A percentile compares a stretch with the other conserved stretches of the same genome.
phyloP scores from a whole-genome alignment of 2,329 filamentous ascomycete genomes.

The Alternaria conjuncta region DNA sequence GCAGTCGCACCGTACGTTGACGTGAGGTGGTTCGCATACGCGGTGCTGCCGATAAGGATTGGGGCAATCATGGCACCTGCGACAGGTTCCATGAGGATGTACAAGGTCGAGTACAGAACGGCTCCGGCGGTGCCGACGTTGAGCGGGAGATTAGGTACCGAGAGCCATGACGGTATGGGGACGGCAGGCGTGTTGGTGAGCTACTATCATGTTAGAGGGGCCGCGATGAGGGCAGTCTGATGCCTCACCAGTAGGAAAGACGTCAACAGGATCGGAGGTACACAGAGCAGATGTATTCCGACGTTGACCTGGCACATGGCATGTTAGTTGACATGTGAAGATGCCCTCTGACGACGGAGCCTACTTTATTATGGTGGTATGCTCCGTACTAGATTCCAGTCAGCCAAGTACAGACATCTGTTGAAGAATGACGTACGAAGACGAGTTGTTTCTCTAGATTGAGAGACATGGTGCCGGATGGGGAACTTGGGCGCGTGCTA shows the following conservation, averaged over 20 bases:
- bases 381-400: slow-evolving; percentile 71
- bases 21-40: slow-evolving; percentile 76
- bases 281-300: slow-evolving; percentile 79
- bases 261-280: slow-evolving; percentile 76
- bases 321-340: slow-evolving; percentile 32
- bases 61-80: slow-evolving; percentile 80
- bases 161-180: slow-evolving; percentile 60
- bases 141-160: slow-evolving; percentile 63
- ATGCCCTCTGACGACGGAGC: slow-evolving; percentile 19
- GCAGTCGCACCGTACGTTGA: slow-evolving; percentile 65
- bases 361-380: slow-evolving; percentile 77
- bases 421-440: slow-evolving; percentile 67
- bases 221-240: background rate
- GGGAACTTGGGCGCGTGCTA: slow-evolving; percentile 35
- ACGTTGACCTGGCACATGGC: slow-evolving; percentile 67
- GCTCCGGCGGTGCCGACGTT: slow-evolving; percentile 65
- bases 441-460: slow-evolving; percentile 82
- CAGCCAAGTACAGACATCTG: slow-evolving; percentile 10
- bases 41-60: slow-evolving; percentile 76
- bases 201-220: slow-evolving; percentile 46
- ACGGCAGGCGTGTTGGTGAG: slow-evolving; percentile 64
- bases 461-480: slow-evolving; percentile 59
- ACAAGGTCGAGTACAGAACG: slow-evolving; percentile 75
- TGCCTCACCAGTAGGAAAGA: slow-evolving; percentile 72
- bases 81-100: slow-evolving; percentile 91